These are phyloP conservation scores for Phyllosticta capitalensis DNA, from an alignment of 2,329 filamentous ascomycete genomes.

Conservation along the genomic window DNA sequence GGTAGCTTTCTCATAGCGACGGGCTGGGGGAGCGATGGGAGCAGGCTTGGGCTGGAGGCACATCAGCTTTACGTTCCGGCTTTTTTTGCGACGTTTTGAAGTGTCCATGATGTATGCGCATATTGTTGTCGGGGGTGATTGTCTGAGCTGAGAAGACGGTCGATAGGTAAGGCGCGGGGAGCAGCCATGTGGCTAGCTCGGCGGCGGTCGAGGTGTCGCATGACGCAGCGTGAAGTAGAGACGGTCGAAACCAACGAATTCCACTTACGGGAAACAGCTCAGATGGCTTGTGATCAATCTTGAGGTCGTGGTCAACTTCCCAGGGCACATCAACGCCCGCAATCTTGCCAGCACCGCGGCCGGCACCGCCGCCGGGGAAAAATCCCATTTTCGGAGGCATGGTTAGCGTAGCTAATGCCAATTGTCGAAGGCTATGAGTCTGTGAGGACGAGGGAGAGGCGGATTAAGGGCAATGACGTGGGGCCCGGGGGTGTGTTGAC, in stretches of 20 bases:
- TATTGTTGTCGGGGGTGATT: neutral
- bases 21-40: conserved; percentile 25
- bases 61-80: neutral
- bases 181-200: neutral
- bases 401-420: neutral
- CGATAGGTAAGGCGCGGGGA: neutral
- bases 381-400: neutral
- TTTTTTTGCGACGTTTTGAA: neutral
- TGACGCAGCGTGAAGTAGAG: neutral
- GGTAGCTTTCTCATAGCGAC: conserved; percentile 35
- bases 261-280: conserved; percentile 32
- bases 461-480: neutral
- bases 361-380: conserved; percentile 19
- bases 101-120: neutral
- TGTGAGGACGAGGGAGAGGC: neutral
- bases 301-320: conserved; percentile 32
- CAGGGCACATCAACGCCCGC: conserved; percentile 34
- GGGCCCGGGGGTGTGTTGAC: neutral
- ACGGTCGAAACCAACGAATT: neutral
- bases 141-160: neutral
- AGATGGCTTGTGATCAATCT: conserved; percentile 26
- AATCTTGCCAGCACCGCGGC: conserved; percentile 29
- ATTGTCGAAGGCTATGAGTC: neutral
- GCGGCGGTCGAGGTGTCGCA: neutral
- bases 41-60: conserved; percentile 5